phyloP scores from a whole-genome alignment of 306 rosid genomes.

The Trifolium repens region DNA sequence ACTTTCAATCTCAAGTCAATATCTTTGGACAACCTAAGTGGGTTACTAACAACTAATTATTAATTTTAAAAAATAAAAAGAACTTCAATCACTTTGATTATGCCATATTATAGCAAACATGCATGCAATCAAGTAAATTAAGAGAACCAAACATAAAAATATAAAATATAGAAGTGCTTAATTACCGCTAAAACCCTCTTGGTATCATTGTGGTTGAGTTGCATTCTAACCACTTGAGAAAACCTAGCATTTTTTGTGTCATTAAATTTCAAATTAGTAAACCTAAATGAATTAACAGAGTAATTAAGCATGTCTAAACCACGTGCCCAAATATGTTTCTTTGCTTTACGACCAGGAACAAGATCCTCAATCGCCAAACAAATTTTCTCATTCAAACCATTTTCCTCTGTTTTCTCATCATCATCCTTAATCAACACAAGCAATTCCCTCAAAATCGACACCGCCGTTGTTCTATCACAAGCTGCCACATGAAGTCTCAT shows the following conservation, averaged over 20 bases:
- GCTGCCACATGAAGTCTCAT: conserved; percentile 59
- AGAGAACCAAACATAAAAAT: not conserved
- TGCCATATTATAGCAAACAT: not conserved
- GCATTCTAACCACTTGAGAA: conserved; percentile 59
- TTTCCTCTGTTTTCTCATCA: not conserved
- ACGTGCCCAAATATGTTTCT: conserved; percentile 56
- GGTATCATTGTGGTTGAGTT: conserved; percentile 48
- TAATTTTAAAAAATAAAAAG: too few relatives aligned
- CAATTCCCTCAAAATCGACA: conserved; percentile 53
- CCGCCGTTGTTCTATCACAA: conserved; percentile 66
- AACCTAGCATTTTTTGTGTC: conserved; percentile 45
- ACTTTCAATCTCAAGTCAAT: too few relatives aligned
- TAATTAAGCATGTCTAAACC: conserved; percentile 62
- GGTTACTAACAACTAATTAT: too few relatives aligned
- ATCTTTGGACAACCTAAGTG: too few relatives aligned
- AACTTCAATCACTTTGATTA: too few relatives aligned
- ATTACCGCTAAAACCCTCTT: conserved; percentile 53
- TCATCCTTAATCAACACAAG: conserved; percentile 30
- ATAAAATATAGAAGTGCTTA: conserved; percentile 24
- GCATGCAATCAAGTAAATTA: not conserved
- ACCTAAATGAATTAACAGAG: conserved; percentile 56
- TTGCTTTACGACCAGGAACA: conserved; percentile 42
- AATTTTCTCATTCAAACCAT: not conserved
- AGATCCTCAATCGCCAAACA: conserved; percentile 58
- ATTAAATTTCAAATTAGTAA: conserved; percentile 55